phyloP scores from a whole-genome alignment of 2,329 filamentous ascomycete genomes.

The Trichoderma guizhouense region DNA sequence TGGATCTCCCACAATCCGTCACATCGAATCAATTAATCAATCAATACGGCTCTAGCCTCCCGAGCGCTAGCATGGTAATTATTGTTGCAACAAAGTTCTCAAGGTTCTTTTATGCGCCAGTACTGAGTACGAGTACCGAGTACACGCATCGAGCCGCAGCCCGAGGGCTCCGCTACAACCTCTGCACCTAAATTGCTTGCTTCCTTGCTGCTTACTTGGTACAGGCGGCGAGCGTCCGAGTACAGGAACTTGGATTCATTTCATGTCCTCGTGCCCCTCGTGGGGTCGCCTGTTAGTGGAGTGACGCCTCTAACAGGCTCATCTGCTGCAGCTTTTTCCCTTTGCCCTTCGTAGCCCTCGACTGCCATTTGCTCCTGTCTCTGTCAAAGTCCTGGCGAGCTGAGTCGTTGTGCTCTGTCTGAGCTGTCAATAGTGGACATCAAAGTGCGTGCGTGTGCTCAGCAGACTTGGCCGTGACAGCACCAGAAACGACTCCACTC shows the following conservation, averaged over 20 bases:
- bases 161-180: slow-evolving; percentile 6
- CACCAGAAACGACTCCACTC: background rate
- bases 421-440: background rate
- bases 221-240: background rate
- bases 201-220: background rate
- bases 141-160: background rate
- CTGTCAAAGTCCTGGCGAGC: background rate
- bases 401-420: background rate
- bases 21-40: background rate
- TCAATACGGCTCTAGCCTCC: background rate
- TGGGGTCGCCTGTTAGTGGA: slow-evolving; percentile 7
- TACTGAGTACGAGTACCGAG: background rate
- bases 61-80: background rate
- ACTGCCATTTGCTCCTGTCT: background rate
- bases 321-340: background rate
- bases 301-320: slow-evolving; percentile 1
- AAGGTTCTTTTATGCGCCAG: background rate
- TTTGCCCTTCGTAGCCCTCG: background rate
- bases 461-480: background rate
- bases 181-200: background rate
- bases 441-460: background rate
- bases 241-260: background rate
- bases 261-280: slow-evolving; percentile 8
- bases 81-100: background rate
- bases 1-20: background rate